Conservation (phyloP, 2,329 filamentous ascomycete species). For the Pseudocercospora vitis region DNA sequence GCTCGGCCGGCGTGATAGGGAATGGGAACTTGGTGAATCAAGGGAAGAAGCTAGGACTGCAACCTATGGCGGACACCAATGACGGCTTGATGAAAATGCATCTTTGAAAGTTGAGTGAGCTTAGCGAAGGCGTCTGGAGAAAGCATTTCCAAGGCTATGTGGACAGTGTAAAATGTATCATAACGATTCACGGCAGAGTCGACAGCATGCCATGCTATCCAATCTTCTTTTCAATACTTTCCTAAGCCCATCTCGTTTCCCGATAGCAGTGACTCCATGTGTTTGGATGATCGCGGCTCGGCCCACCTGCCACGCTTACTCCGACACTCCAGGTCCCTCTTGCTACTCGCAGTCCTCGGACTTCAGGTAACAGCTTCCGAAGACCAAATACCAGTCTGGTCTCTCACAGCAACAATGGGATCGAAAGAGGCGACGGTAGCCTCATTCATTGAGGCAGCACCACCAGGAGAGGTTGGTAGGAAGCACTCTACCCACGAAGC, state of each 20-base stretch:
- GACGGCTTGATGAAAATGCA: slow-evolving; percentile 95
- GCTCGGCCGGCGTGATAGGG: slow-evolving; percentile 12
- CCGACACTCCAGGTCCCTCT: neutral
- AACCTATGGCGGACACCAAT: slow-evolving; percentile 94
- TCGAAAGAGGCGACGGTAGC: slow-evolving; percentile 48
- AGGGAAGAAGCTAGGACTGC: slow-evolving; percentile 69
- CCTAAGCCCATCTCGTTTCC: neutral
- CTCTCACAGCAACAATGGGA: slow-evolving; percentile 25
- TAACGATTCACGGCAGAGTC: neutral
- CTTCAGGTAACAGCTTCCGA: neutral
- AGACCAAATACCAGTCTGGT: neutral
- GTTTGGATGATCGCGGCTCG: neutral
- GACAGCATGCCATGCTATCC: too few species aligned
- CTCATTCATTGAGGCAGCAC: slow-evolving; percentile 89
- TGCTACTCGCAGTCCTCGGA: neutral
- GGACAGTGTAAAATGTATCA: neutral
- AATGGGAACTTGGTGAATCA: slow-evolving; percentile 24
- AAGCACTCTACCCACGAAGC: slow-evolving; percentile 21
- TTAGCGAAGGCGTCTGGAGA: slow-evolving; percentile 19
- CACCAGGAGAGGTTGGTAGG: slow-evolving; percentile 83
- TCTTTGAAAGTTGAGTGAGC: slow-evolving; percentile 67
- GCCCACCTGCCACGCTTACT: neutral
- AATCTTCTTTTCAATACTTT: too few species aligned
- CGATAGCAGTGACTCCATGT: neutral
- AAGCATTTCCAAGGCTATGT: neutral